Conservation (phyloP, 352 stramenopile genomes). For the Peronospora farinosa region DNA sequence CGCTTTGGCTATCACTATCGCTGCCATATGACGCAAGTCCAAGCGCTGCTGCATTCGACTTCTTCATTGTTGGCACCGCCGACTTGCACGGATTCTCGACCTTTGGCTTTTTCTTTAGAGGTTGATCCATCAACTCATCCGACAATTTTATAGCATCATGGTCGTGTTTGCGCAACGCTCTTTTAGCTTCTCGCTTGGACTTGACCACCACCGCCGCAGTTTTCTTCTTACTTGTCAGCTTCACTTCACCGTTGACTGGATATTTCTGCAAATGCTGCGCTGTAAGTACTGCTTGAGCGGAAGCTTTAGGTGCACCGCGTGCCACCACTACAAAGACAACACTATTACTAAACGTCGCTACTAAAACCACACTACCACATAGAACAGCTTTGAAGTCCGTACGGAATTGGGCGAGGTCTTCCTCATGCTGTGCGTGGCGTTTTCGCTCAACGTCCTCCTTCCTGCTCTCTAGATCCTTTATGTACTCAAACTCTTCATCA, state of each 20-base stretch:
- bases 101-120: conserved; percentile 25
- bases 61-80: conserved; percentile 8
- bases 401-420: conserved; percentile 71
- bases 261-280: conserved; percentile 29
- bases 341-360: not conserved
- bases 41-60: conserved; percentile 13
- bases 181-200: conserved; percentile 46
- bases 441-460: conserved; percentile 43
- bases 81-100: conserved; percentile 2
- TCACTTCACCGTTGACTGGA: conserved; percentile 25
- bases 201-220: conserved; percentile 40
- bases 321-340: conserved; percentile 43
- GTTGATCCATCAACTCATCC: conserved; percentile 6
- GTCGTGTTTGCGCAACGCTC: conserved; percentile 20
- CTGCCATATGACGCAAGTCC: conserved; percentile 59
- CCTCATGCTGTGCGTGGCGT: conserved; percentile 59
- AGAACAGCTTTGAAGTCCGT: conserved; percentile 13
- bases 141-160: conserved; percentile 15
- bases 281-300: conserved; percentile 11
- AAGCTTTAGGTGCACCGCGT: conserved; percentile 36
- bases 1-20: conserved; percentile 47
- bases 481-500: conserved; percentile 81
- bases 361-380: not conserved
- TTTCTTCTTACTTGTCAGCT: conserved; percentile 24
- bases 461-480: conserved; percentile 58